These are phyloP conservation scores for Stipa capillata DNA, from an alignment of 176 grass and related monocot genomes.

Conservation along the genomic window DNA sequence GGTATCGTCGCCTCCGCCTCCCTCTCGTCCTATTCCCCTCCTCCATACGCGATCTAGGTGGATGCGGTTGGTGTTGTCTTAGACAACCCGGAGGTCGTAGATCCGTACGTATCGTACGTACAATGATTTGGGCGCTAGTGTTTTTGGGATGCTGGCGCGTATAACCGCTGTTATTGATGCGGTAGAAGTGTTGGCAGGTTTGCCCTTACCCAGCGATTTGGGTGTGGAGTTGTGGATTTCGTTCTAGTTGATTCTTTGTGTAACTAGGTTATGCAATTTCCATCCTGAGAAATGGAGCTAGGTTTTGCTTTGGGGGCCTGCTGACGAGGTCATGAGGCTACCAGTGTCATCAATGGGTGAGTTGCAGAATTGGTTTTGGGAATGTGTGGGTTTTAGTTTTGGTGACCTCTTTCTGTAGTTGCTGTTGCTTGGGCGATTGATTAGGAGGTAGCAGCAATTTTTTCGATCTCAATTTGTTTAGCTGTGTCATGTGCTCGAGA, in stretches of 20 bases:
- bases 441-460: not conserved
- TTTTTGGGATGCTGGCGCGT: not conserved
- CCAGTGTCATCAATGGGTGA: not conserved
- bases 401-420: not conserved
- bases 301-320: not conserved
- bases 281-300: not conserved
- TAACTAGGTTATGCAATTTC: not conserved
- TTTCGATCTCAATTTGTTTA: conserved; percentile 9
- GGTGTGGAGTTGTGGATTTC: not conserved
- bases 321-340: not conserved
- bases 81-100: not conserved
- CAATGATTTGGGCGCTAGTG: conserved; percentile 3
- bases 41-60: not conserved
- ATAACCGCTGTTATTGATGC: not conserved
- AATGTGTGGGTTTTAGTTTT: not conserved
- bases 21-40: not conserved
- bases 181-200: not conserved
- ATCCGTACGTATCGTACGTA: not conserved
- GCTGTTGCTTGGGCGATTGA: not conserved
- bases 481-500: not conserved
- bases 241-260: not conserved
- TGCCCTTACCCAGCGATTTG: not conserved
- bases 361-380: not conserved
- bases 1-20: conserved; percentile 26
- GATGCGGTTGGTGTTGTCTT: not conserved